Base-by-base conservation (phyloP, 2,329 filamentous ascomycete genomes). In the Leptographium flavum region DNA sequence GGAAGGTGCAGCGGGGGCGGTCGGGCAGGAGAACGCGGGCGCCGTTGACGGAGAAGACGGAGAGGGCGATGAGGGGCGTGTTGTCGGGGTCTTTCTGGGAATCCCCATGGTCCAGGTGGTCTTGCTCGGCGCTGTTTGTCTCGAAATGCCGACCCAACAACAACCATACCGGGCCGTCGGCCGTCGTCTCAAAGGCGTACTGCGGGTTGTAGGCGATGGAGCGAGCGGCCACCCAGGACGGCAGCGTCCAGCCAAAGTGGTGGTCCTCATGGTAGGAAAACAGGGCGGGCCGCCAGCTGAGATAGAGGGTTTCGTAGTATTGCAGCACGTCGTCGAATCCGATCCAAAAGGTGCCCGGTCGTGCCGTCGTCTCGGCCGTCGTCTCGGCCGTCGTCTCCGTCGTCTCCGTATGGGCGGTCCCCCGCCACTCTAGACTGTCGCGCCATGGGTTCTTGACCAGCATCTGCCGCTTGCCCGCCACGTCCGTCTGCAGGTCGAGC, bases 361-460 rank as follows among this genome's bases (percentile, higher is more conserved):
- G 60, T 19, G 63, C 55, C 19, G 39, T 9, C 11, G 45, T 13
- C 5, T 37, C 37, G n/a, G n/a, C 11, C 3, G 31, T 25, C 9
- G 45, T 37, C 27, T n/a, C 35, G 25, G 14, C 35, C 5, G 49
- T 14, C 30, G 22, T 6, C 14, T 9, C 13, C n/a, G 38, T 32
- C 3, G 38, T 6, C 8, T n/a, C 17, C 3, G 10, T 62, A 63
- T 4, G 60, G 69, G 32, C 61, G 7, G 19, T 56, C 2, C 77
- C 81, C 51, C 74, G 79, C 82, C 82, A 87, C 7, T 79, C 73
- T 37, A 80, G 77, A 4, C 86, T 87, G 56, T 88, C 80, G 43
- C 83, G 83, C 92, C 92, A 98, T 2, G 92, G 92, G 56, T 98
- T 98, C 63, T 98, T 98, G 51, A 98, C 74, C 0, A 95, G 70